These are phyloP conservation scores for Leptographium wingfieldii DNA, from an alignment of 2,329 filamentous ascomycete genomes.

Conservation along the genomic window DNA sequence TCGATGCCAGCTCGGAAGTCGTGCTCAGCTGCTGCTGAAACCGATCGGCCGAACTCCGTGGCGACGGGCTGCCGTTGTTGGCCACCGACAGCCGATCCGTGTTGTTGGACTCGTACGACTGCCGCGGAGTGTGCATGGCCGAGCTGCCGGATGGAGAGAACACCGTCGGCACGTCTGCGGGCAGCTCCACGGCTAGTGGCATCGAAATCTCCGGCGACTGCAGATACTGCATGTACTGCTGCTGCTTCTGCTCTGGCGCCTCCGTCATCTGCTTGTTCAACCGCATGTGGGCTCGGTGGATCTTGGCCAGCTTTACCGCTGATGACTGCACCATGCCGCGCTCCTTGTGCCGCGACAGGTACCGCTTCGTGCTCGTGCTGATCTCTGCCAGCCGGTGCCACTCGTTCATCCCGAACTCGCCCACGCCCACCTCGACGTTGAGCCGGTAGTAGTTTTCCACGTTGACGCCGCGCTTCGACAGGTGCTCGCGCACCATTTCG, in stretches of 20 bases:
- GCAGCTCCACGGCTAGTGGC: conserved; percentile 45
- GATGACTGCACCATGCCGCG: conserved; percentile 67
- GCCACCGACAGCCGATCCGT: conserved; percentile 32
- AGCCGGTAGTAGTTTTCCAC: conserved; percentile 86
- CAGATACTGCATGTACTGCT: not conserved
- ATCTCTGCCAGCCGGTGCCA: conserved; percentile 93
- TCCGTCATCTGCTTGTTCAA: conserved; percentile 14
- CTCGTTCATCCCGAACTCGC: conserved; percentile 98
- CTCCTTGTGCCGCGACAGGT: conserved; percentile 60
- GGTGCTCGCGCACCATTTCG: conserved; percentile 67
- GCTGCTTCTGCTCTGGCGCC: conserved; percentile 22
- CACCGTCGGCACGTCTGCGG: conserved; percentile 36
- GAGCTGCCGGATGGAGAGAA: conserved; percentile 3
- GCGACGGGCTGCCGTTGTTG: conserved; percentile 26
- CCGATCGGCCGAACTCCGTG: conserved; percentile 38
- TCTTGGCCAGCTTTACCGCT: conserved; percentile 70
- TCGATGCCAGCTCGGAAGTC: too few relatives aligned
- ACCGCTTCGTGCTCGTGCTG: conserved; percentile 79
- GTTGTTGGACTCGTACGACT: conserved; percentile 43
- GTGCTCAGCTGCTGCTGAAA: conserved; percentile 14
- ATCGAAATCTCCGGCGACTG: conserved; percentile 28
- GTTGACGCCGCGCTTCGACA: conserved; percentile 67
- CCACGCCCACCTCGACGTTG: conserved; percentile 94
- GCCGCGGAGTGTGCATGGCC: conserved; percentile 27
- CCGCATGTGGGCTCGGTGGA: conserved; percentile 62